phyloP scores from a whole-genome alignment of 2,329 filamentous ascomycete genomes.

The Alternaria gaisen region DNA sequence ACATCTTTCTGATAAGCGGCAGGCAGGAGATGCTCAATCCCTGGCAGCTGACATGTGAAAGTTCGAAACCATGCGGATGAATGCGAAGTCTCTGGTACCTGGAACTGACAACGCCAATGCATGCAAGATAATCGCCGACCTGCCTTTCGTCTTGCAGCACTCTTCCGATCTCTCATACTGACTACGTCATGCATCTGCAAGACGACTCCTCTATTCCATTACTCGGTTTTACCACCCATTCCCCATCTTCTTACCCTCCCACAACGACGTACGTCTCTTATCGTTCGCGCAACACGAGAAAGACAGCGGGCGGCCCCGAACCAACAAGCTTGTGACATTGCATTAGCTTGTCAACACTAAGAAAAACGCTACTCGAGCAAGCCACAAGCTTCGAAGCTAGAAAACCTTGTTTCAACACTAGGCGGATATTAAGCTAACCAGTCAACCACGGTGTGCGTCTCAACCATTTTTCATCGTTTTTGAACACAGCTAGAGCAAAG shows the following conservation, averaged over 20 bases:
- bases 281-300: slow-evolving; percentile 3
- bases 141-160: background rate
- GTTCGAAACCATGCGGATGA: background rate
- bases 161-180: background rate
- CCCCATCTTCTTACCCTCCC: background rate
- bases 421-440: background rate
- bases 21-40: background rate
- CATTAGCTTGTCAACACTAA: background rate
- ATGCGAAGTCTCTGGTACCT: background rate
- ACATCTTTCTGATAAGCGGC: background rate
- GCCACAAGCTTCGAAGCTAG: slow-evolving; percentile 1
- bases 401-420: background rate
- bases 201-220: background rate
- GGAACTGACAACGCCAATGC: background rate
- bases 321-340: background rate
- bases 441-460: background rate
- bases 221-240: background rate
- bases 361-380: background rate
- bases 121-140: slow-evolving; percentile 2
- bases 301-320: slow-evolving; percentile 5
- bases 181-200: background rate
- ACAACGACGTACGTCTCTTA: background rate
- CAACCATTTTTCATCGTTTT: background rate
- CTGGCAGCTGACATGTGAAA: background rate
- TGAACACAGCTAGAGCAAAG: background rate